Base-by-base conservation (phyloP, 1,284 basidiomycete species). In the Kalmanozyma brasiliensis region DNA sequence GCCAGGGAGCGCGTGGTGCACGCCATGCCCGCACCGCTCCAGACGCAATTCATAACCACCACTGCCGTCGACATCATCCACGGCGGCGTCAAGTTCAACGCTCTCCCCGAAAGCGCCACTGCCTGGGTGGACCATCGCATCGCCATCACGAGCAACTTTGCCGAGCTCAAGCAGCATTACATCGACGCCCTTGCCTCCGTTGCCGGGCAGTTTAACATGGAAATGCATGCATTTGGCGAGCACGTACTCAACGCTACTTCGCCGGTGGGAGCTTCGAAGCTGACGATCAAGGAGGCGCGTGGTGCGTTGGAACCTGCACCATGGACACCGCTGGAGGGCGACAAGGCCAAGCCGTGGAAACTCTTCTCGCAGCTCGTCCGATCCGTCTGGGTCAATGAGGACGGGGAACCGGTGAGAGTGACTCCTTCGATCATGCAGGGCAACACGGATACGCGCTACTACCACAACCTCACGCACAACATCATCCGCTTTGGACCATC, bases 51-150 rank as follows among this genome's bases (percentile, higher is more conserved):
- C n/a, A 84, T 86, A 34, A 91, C 89, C 4, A 90, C 89, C 0
- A 89, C 90, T 73, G 90, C 90, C 3, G 85, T 88, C 36, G 89
- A 89, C 74, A 79, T 90, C 10, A 85, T 90, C 40, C 74, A 84
- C 7, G 89, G 89, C 3, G 89, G 90, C 14, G 87, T 90, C 34
- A 90, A 91, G 81, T 84, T 82, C 47, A 89, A 89, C 68, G 88
- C 88, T 3, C 84, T 89, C 0, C 88, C 88, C 2, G 88, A 89
- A 78, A 82, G 82, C 56, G 86, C 86, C 3, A 85, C 82, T 65
- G 87, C 87, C 4, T 78, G 87, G 23, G 49, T 89, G 45, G 88
- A 90, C 72, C 88, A 88, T 73, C 86, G 88, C 26, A 87, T 89
- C 60, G 84, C 86, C 8, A 85, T 85, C 23, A 59, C 72, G 29